A percentile compares a stretch with the other conserved stretches of the same genome.
Conservation (phyloP, 805 yeast genomes). For the Myxozyma nipponensis region DNA sequence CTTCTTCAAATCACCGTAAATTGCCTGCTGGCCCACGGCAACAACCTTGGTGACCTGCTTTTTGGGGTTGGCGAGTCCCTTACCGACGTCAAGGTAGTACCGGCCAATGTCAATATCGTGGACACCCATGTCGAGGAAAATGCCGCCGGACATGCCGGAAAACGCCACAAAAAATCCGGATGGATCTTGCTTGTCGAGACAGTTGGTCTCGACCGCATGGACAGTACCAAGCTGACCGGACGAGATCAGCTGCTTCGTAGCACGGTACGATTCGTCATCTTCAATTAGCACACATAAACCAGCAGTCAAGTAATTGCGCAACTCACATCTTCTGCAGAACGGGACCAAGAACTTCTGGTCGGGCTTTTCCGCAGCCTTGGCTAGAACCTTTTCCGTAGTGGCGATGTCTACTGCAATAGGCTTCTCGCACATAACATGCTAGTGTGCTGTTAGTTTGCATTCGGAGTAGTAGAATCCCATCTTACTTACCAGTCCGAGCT, state of each 20-base stretch:
- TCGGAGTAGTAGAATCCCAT: no score
- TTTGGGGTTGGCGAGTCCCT: no score
- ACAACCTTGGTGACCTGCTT: slow-evolving; percentile 20
- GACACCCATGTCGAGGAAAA: slow-evolving; percentile 29
- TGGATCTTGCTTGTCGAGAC: slow-evolving; percentile 17
- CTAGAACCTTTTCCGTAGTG: slow-evolving; percentile 11
- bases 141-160: slow-evolving; percentile 29
- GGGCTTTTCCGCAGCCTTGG: not conserved
- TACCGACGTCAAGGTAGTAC: slow-evolving; percentile 26
- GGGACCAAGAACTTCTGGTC: slow-evolving; percentile 1
- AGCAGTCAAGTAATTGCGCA: slow-evolving; percentile 5
- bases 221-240: slow-evolving; percentile 15
- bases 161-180: slow-evolving; percentile 25
- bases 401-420: no score
- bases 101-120: slow-evolving; percentile 29
- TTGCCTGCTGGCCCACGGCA: slow-evolving; percentile 25
- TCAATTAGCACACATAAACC: slow-evolving; percentile 16
- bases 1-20: slow-evolving; percentile 26
- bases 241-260: slow-evolving; percentile 7
- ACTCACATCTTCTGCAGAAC: slow-evolving; percentile 17
- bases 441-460: no score
- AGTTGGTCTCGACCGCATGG: slow-evolving; percentile 10
- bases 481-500: no score
- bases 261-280: slow-evolving; percentile 19
- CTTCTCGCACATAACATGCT: slow-evolving; percentile 25